phyloP scores from a whole-genome alignment of 2,329 filamentous ascomycete species.

The Epichloe amarillans region DNA sequence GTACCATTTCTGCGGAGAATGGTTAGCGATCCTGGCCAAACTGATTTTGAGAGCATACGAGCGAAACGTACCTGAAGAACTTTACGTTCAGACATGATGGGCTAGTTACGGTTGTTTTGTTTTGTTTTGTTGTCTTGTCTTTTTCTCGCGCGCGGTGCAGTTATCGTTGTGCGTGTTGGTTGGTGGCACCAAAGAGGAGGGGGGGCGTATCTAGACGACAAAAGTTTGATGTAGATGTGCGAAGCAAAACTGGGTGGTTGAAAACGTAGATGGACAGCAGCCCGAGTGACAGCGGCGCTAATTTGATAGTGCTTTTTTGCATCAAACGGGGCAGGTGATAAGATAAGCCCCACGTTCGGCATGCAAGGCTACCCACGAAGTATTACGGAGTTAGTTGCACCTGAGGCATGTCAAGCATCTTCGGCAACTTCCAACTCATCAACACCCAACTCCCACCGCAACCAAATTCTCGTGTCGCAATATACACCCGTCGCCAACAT shows the following conservation, averaged over 20 bases:
- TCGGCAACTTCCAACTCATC: not conserved
- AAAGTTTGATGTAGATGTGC: not conserved
- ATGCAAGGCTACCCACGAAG: constrained; percentile 2
- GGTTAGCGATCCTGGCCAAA: no score
- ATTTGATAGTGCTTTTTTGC: not conserved
- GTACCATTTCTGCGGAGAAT: constrained; percentile 37
- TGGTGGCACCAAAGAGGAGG: no score
- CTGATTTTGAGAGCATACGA: not conserved
- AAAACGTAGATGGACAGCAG: no score
- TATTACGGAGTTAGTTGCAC: no score
- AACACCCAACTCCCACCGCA: not conserved
- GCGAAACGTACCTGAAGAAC: constrained; percentile 37
- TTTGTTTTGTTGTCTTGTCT: not conserved
- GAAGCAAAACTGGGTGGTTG: not conserved
- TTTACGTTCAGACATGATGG: constrained; percentile 73
- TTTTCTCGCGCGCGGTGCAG: not conserved
- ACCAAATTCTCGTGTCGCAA: not conserved
- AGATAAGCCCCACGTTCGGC: not conserved
- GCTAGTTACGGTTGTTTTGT: constrained; percentile 1
- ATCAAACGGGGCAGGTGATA: constrained; percentile 3
- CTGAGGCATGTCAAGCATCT: not conserved
- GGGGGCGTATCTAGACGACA: not conserved
- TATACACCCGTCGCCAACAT: constrained; percentile 35
- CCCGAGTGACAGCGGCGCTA: not conserved
- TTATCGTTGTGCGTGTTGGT: not conserved